Evolutionary conservation across 805 yeast species (phyloP), one percentile per base, ranked within the genome.

Genomic region (Sugiyamaella marilandica): DNA sequence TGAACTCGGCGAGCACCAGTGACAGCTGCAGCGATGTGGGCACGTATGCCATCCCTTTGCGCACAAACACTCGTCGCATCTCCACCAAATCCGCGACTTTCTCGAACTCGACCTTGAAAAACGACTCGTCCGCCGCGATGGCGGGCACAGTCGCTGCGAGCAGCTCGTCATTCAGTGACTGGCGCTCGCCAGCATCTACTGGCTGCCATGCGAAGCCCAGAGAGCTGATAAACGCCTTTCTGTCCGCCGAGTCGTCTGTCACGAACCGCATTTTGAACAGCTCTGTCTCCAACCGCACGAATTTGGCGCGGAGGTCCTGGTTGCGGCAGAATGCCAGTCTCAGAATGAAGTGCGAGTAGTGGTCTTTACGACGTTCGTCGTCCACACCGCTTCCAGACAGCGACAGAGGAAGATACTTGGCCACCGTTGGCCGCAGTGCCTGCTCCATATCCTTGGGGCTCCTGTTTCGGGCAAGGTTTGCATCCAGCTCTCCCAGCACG

Each of bases 101-200:
- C 63, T 88, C 95, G 72, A 91, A 92, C 1, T 95, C 95, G 47
- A 94, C 79, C 68, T 87, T 89, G 67, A 87, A 87, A 63, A 85
- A 87, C 61, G 87, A 95, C 53, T 43, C 73, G 71, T 35, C 69
- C 58, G 33, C 70, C 59, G 50, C 58, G 19, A 45, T 68, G 61
- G 16, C 43, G 45, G 47, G 82, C 8, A 34, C 34, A 11, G 45
- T 50, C 71, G 43, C 86, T 11, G 81, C 78, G 50, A 70, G 76
- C 48, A 90, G 66, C 45, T 80, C 72, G 1, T 73, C 74, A 13
- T 77, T 69, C 32, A 82, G 65, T 31, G 70, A 68, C 1, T 59
- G 58, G 57, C 83, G 83, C 61, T 92, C 97, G 9, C 77, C 82
- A 5, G 75, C 74, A 1, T 75, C 59, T 1, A 87, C 90, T 55